These are phyloP conservation scores for Paratinospora sagittata DNA, from an alignment of 164 flowering plant genomes.

Conservation along the genomic window DNA sequence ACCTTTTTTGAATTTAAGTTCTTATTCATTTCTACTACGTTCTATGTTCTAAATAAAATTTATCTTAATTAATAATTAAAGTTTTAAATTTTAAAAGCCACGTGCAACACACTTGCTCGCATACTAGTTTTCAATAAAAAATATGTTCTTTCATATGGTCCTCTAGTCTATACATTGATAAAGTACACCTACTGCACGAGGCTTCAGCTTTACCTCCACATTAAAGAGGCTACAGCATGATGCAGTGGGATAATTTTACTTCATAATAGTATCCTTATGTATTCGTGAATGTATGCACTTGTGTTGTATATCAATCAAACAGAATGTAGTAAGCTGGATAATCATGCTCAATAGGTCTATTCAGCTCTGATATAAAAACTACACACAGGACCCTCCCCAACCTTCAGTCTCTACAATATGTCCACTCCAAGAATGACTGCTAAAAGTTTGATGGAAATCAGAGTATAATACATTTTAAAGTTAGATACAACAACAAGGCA, in stretches of 20 bases:
- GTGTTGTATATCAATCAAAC: not conserved
- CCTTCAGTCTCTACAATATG: not conserved
- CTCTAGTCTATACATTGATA: too few species aligned
- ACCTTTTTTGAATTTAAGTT: too few species aligned
- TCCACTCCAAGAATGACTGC: not conserved
- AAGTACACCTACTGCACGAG: too few species aligned
- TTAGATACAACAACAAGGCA: not conserved
- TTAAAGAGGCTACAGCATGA: too few species aligned
- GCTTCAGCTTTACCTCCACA: too few species aligned
- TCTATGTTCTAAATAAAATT: too few species aligned
- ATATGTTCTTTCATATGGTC: not conserved
- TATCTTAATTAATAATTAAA: too few species aligned
- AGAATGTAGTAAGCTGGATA: not conserved
- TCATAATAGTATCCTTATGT: not conserved
- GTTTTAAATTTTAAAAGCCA: too few species aligned
- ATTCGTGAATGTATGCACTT: not conserved
- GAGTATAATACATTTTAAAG: not conserved
- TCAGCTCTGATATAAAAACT: not conserved
- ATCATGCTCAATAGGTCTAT: not conserved
- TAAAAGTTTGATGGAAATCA: not conserved
- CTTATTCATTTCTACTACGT: too few species aligned
- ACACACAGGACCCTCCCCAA: not conserved
- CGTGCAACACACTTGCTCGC: too few species aligned
- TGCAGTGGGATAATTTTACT: not conserved
- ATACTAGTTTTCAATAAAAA: not conserved